A percentile compares a stretch with the other conserved stretches of the same genome.
These are phyloP conservation scores for Ramularia endophylla DNA, from an alignment of 2,329 filamentous ascomycete species.

Conservation along the genomic window DNA sequence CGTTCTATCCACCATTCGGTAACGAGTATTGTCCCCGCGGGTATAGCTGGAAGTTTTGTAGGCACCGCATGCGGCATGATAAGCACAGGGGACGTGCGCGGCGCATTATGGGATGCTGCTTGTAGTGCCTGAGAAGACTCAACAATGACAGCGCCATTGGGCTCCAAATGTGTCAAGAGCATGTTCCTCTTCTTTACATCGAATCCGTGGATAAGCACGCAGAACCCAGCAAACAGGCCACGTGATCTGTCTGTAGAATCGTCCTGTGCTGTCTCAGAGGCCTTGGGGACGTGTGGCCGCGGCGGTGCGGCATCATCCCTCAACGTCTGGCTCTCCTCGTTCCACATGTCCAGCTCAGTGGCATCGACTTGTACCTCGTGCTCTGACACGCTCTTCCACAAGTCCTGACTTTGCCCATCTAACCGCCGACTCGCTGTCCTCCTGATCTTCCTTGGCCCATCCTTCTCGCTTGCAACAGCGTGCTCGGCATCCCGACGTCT, in stretches of 20 bases:
- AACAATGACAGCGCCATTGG: conserved; percentile 28
- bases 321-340: conserved; percentile 15
- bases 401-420: conserved; percentile 67
- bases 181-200: conserved; percentile 14
- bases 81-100: conserved; percentile 18
- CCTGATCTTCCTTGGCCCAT: conserved; percentile 70
- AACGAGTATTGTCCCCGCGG: conserved; percentile 44
- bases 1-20: conserved; percentile 94
- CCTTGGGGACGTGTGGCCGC: conserved; percentile 1
- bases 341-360: conserved; percentile 22
- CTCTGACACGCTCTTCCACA: conserved; percentile 84
- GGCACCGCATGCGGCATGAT: conserved; percentile 30
- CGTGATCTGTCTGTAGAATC: conserved; percentile 7
- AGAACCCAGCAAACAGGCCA: conserved; percentile 27
- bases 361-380: conserved; percentile 22
- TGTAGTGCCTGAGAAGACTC: conserved; percentile 18
- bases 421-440: conserved; percentile 83
- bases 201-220: conserved; percentile 26
- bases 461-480: conserved; percentile 9
- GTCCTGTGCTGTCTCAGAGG: not conserved
- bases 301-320: conserved; percentile 1
- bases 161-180: conserved; percentile 20
- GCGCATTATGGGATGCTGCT: conserved; percentile 10
- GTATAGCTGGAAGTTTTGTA: conserved; percentile 19
- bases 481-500: conserved; percentile 44